Base-by-base conservation (phyloP, 2,329 filamentous ascomycete genomes). In the Helminthosporium solani region DNA sequence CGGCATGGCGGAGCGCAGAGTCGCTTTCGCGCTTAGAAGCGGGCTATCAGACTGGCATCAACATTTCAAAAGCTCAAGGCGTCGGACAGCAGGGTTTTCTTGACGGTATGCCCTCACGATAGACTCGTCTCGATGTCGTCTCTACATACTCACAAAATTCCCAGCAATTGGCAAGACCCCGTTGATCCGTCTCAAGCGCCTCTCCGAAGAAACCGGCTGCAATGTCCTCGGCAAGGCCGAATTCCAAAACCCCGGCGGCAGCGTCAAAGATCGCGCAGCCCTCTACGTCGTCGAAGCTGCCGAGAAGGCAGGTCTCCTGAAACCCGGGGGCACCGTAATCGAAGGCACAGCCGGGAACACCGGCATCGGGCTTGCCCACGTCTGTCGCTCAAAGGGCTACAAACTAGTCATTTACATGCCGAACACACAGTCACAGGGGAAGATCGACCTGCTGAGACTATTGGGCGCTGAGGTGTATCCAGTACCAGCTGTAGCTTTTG, bases 341-440 rank as follows among this genome's bases (percentile, higher is more conserved):
- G 94, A 99, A 75, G 94, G 94, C 52, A 99, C 94, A 4, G 94
- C 94, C 0, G 94, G 94, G 42, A 99, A 97, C 78, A 99, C 94
- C 23, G 94, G 94, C 56, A 99, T 99, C 70, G 94, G 94, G 1
- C 86, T 99, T 34, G 94, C 94, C 16, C 94, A 97, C 74, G 94
- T 99, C 46, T 97, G 94, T 75, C 84, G 92, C 50, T 88, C 86
- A 30, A 87, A 86, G 62, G 94, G 92, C 33, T 97, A 99, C 80
- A 87, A 87, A 69, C 84, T 96, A 40, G 91, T 97, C 67, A 99
- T 99, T 69, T 99, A 97, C 83, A 97, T 99, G 94, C 94, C 94
- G 62, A 88, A 99, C 78, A 97, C 92, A 39, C 94, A 97, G 75
- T 95, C 91, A 16, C 92, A 96, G 75, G 94, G 91, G 69, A 99